Base-by-base conservation (phyloP, 352 stramenopile genomes). In the Globisporangium polare region DNA sequence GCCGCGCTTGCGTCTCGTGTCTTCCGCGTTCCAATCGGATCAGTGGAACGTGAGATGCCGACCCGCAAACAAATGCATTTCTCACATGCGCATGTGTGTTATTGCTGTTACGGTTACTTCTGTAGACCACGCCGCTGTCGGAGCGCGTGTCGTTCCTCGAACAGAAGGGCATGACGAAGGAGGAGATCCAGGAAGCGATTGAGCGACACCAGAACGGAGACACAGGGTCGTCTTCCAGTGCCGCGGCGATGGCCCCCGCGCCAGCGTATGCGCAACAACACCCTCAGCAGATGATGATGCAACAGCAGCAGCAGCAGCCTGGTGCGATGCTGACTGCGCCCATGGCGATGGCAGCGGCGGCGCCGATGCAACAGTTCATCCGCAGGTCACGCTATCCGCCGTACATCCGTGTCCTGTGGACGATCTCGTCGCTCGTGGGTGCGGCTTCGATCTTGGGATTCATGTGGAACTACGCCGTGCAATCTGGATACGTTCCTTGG, bases 171-270 rank as follows among this genome's bases (percentile, higher is more conserved):
- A 76, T 94, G 77, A 88, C 75, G 12, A 89, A 90, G 50, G 75
- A 91, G 53, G 84, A 90, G 67, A 92, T 92, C 47, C 83, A 92
- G 60, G 75, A 88, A 63, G 75, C 84, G 20, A 88, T 94, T 18
- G 82, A 94, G 55, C 72, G 77, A 26, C 68, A 82, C 53, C 72
- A 90, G 45, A 82, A 72, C 35, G 66, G 67, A 33, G 65, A 53
- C 2, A 3, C 29, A 9, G 35, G 24, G n/a, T 17, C 26, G n/a
- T 20, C 53, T 5, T 45, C 45, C 4, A 24, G 27, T 5, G 5
- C 51, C 3, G 13, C 58, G 17, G 17, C 59, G 2, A 49, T 26
- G 42, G n/a, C 63, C 12, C 0, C 56, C 0, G 5, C 54, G 9
- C 17, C 59, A 18, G 13, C 59, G 59, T 65, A 65, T 39, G 41